Base-by-base conservation (phyloP, 192 early-diverging fungal genomes). In the Coemansia sp. region DNA sequence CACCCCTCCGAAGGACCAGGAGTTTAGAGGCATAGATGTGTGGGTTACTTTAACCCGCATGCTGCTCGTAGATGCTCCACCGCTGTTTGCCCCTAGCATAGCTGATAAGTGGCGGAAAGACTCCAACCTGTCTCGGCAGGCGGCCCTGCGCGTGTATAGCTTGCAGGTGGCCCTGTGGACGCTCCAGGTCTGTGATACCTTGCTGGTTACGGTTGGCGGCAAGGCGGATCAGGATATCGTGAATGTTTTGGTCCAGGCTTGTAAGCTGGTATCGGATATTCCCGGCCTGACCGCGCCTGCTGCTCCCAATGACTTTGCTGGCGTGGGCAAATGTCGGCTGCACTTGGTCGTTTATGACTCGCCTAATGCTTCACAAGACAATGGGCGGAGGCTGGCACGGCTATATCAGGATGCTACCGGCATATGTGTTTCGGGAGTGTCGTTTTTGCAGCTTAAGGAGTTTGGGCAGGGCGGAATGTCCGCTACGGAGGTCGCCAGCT, bases 31-130 rank as follows among this genome's bases (percentile, higher is more conserved):
- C 3, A 36, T 65, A 0, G 63, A 61, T 38, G 49, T 65, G 5
- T 65, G 57, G 46, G 53, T 65, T 2, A 58, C 63, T 2, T 15
- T 10, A 0, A 54, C 49, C 3, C 44, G 62, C 9, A 18, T 59
- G 2, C 35, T 65, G 14, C 42, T 70, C 0, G 10, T 76, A 0
- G 72, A 76, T 20, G 12, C 72, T 6, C 72, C 72, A n/a, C 59
- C 72, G 0, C 55, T 70, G 13, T 16, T 70, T 5, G 33, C 37
- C 19, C 16, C 52, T 1, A 13, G 20, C 5, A 43, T 54, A 0
- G 43, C 36, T 6, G 52, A 63, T 5, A 33, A 26, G 28, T 60
- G 66, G 40, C 41, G 50, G 33, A 10, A 51, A 6, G 19, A 1
- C 30, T 36, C 23, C 10, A 3, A 15, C 23, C 9, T 52, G 23